A percentile compares a stretch with the other conserved stretches of the same genome.
Evolutionary conservation across 2,329 filamentous ascomycete genomes (phyloP).

Genomic region (Pseudophaeomoniella oleicola): DNA sequence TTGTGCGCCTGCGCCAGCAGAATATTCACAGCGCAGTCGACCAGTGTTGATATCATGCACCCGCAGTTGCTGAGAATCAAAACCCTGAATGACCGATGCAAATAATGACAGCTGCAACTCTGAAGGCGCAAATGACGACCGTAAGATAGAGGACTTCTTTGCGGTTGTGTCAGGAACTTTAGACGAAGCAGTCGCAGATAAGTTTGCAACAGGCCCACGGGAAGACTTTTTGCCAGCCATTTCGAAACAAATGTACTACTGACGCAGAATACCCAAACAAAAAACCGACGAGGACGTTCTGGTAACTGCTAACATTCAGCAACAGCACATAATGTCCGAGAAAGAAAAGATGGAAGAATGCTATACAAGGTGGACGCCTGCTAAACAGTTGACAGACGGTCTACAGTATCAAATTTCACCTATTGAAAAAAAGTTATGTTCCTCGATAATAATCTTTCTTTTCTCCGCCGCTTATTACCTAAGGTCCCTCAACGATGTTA

Average conservation of each 20-base stretch:
- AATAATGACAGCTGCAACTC: constrained; percentile 36
- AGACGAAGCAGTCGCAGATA: constrained; percentile 23
- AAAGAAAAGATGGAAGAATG: neutral
- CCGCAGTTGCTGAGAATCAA: constrained; percentile 36
- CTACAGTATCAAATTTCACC: neutral
- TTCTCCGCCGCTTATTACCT: too few species aligned
- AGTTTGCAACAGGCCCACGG: constrained; percentile 26
- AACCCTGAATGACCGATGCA: constrained; percentile 37
- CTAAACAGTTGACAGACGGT: too few species aligned
- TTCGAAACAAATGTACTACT: constrained; percentile 9
- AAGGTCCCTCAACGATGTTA: too few species aligned
- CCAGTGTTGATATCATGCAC: constrained; percentile 37
- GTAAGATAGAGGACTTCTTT: constrained; percentile 31
- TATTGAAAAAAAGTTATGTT: neutral
- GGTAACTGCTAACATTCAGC: neutral
- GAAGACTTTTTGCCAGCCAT: constrained; percentile 32
- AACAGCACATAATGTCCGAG: neutral
- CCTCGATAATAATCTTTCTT: neutral
- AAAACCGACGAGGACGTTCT: constrained; percentile 1
- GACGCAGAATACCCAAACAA: constrained; percentile 2
- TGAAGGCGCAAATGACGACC: constrained; percentile 35
- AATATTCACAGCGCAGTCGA: constrained; percentile 35
- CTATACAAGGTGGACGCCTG: neutral
- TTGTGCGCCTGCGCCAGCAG: constrained; percentile 28
- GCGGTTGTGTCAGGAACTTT: constrained; percentile 17